phyloP scores from a whole-genome alignment of 2,329 filamentous ascomycete genomes.

The Colletotrichum liriopes region DNA sequence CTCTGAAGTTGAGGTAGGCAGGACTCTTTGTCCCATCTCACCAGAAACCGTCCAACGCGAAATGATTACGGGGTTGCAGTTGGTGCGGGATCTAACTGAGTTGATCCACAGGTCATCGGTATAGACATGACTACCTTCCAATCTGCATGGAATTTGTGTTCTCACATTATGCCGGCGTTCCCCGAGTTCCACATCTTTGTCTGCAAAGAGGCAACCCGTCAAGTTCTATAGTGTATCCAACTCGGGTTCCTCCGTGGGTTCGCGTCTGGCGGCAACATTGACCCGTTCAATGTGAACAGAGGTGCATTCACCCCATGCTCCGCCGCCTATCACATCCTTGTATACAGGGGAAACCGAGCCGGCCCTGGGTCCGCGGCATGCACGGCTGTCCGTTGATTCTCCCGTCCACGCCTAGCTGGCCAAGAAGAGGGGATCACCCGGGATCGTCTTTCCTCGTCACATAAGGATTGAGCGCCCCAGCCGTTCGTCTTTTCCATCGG shows the following conservation, averaged over 20 bases:
- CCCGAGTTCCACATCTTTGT: background rate
- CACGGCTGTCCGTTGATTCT: background rate
- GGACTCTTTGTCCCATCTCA: too few species aligned
- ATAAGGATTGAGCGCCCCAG: background rate
- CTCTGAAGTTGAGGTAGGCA: slow-evolving; percentile 47
- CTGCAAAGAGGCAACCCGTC: background rate
- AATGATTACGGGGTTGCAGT: background rate
- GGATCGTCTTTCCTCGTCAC: too few species aligned
- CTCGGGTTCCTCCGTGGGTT: background rate
- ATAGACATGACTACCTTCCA: background rate
- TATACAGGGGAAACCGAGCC: background rate
- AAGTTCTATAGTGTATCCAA: background rate
- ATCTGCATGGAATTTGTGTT: background rate
- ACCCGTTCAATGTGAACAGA: background rate
- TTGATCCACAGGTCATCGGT: background rate
- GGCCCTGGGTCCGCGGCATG: background rate
- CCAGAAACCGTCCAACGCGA: background rate
- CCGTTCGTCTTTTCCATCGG: too few species aligned
- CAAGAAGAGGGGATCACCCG: background rate
- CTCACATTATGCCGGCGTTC: background rate
- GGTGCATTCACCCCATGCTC: background rate
- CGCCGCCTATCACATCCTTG: background rate
- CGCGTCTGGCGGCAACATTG: background rate
- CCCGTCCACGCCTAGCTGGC: background rate
- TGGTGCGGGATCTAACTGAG: background rate